Conservation (phyloP, 371 early-diverging fungal species). For the Apophysomyces ossiformis region DNA sequence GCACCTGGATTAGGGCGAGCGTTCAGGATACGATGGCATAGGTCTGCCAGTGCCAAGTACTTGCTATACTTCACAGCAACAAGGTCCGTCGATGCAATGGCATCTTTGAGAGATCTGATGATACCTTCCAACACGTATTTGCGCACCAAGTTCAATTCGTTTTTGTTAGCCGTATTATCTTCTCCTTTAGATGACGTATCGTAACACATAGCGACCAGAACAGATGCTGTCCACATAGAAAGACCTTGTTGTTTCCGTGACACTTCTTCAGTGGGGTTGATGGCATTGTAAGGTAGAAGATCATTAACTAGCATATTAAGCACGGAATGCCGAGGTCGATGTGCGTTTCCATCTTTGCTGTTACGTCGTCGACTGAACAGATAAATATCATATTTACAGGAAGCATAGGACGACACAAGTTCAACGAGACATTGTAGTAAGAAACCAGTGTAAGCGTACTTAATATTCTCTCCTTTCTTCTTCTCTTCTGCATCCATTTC, state of each 20-base stretch:
- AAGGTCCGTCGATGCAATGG: constrained; percentile 54
- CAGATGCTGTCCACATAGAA: constrained; percentile 69
- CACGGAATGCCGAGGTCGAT: constrained; percentile 37
- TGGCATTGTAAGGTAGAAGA: constrained; percentile 63
- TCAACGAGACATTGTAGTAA: constrained; percentile 88
- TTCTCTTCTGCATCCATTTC: constrained; percentile 26
- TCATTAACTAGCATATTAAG: constrained; percentile 65
- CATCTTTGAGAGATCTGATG: constrained; percentile 65
- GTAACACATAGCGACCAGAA: constrained; percentile 63
- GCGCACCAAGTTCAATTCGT: constrained; percentile 68
- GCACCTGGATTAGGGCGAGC: constrained; percentile 47
- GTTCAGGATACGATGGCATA: constrained; percentile 74
- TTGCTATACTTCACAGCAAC: constrained; percentile 70
- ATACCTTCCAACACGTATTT: constrained; percentile 71
- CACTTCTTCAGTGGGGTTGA: constrained; percentile 53
- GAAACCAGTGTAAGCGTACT: constrained; percentile 77
- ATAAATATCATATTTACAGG: constrained; percentile 77
- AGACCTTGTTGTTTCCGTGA: constrained; percentile 65
- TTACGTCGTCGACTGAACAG: constrained; percentile 61
- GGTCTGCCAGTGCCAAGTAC: constrained; percentile 72
- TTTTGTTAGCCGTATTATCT: constrained; percentile 49
- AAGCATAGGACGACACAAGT: constrained; percentile 83
- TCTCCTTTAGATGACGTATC: constrained; percentile 39
- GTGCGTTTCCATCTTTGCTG: constrained; percentile 44
- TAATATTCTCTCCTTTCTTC: constrained; percentile 36